Conservation (phyloP, 176 grass and related monocot species). For the Musa troglodytarum region DNA sequence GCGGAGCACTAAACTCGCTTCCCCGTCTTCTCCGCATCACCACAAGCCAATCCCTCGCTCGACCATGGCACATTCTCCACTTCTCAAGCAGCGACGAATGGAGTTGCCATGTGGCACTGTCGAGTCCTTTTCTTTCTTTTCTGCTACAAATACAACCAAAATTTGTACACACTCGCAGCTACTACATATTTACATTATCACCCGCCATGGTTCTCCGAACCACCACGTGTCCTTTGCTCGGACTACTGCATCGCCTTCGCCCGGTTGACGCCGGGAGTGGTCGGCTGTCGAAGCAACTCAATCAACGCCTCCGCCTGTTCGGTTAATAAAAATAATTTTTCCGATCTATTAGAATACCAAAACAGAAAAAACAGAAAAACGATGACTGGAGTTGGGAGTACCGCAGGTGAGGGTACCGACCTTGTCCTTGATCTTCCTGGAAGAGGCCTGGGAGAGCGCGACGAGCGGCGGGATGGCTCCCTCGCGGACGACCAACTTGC, state of each 20-base stretch:
- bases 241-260: slow-evolving; percentile 29
- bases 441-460: slow-evolving; percentile 64
- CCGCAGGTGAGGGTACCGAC: slow-evolving; percentile 30
- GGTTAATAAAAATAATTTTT: slow-evolving; percentile 16
- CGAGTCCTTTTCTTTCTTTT: too few species aligned
- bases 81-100: too few species aligned
- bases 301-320: slow-evolving; percentile 63
- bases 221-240: background rate
- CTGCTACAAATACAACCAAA: too few species aligned
- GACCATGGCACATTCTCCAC: too few species aligned
- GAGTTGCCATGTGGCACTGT: too few species aligned
- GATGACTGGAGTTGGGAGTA: background rate
- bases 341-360: background rate
- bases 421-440: slow-evolving; percentile 61
- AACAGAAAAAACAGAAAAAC: background rate
- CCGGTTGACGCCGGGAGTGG: slow-evolving; percentile 30
- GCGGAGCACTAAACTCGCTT: background rate
- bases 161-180: too few species aligned
- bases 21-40: background rate
- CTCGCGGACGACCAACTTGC: slow-evolving; percentile 77
- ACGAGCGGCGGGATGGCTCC: slow-evolving; percentile 89
- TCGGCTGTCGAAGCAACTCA: slow-evolving; percentile 63
- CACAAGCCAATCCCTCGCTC: too few species aligned
- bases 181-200: too few species aligned
- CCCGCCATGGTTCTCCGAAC: too few species aligned